These are phyloP conservation scores for Pugionium dolabratum DNA, from an alignment of 345 rosid genomes.

Conservation along the genomic window DNA sequence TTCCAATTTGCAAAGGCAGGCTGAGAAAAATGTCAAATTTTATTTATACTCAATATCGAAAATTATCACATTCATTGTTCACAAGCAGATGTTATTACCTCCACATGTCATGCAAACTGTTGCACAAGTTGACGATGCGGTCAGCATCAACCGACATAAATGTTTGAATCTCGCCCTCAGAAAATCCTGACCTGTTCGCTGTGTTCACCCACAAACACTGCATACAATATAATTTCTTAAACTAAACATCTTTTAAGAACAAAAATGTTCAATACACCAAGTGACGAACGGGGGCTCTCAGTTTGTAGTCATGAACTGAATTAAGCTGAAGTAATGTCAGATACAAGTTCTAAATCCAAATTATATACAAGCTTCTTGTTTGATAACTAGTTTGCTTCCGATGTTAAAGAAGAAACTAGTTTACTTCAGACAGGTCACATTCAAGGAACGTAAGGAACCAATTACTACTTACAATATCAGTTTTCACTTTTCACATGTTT, in stretches of 20 bases:
- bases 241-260: conserved; percentile 13
- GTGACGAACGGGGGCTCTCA: not conserved
- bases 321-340: not conserved
- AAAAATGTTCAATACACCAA: not conserved
- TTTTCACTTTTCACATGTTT: conserved; percentile 17
- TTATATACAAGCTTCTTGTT: not conserved
- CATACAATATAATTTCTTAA: conserved; percentile 32
- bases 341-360: not conserved
- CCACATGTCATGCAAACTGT: conserved; percentile 94
- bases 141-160: conserved; percentile 98
- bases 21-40: conserved; percentile 48
- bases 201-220: conserved; percentile 75
- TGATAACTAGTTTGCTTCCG: not conserved
- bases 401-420: not conserved
- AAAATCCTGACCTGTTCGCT: conserved; percentile 73
- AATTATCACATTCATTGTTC: conserved; percentile 12
- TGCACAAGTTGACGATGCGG: conserved; percentile 77
- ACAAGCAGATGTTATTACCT: conserved; percentile 55
- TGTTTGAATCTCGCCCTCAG: conserved; percentile 94
- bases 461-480: conserved; percentile 3
- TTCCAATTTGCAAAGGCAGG: conserved; percentile 90
- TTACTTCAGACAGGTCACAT: not conserved
- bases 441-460: not conserved
- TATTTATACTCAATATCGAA: not conserved
- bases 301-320: not conserved